Conservation (phyloP, 2,329 filamentous ascomycete genomes). For the Stagonosporopsis chrysanthemi region DNA sequence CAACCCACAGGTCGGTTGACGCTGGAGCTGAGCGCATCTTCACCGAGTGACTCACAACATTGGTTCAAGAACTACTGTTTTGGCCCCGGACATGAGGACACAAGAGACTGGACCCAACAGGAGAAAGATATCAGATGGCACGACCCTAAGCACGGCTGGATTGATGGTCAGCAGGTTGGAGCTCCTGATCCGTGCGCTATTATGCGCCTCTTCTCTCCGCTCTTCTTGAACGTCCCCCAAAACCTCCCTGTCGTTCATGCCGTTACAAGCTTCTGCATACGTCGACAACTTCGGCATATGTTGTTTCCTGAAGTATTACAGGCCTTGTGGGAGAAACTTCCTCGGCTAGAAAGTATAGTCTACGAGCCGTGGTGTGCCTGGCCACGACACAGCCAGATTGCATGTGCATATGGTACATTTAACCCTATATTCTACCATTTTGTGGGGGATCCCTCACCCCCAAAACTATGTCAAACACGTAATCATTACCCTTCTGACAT, state of each 20-base stretch:
- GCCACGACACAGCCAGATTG: constrained; percentile 19
- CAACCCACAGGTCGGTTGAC: constrained; percentile 27
- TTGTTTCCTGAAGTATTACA: constrained; percentile 24
- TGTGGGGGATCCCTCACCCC: background rate
- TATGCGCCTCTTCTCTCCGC: constrained; percentile 26
- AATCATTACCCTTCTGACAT: constrained; percentile 27
- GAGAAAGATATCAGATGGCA: constrained; percentile 30
- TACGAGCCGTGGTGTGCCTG: constrained; percentile 27
- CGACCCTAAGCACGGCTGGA: constrained; percentile 30
- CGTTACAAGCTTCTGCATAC: constrained; percentile 28
- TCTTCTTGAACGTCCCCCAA: constrained; percentile 25
- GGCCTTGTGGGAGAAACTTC: constrained; percentile 29
- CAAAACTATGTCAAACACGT: constrained; percentile 23
- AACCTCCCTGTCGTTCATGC: constrained; percentile 27
- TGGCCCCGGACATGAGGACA: constrained; percentile 31
- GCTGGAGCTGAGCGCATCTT: constrained; percentile 32
- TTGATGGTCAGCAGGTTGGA: constrained; percentile 26
- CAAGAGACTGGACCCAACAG: constrained; percentile 26
- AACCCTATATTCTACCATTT: constrained; percentile 20
- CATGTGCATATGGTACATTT: constrained; percentile 25
- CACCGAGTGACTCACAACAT: constrained; percentile 32
- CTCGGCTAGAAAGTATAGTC: constrained; percentile 31
- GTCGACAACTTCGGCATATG: constrained; percentile 30
- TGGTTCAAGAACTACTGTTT: constrained; percentile 33
- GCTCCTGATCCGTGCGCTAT: constrained; percentile 21